Evolutionary conservation across 495 filamentous ascomycete genomes (phyloP).

Genomic region (Apiosordaria backusii): DNA sequence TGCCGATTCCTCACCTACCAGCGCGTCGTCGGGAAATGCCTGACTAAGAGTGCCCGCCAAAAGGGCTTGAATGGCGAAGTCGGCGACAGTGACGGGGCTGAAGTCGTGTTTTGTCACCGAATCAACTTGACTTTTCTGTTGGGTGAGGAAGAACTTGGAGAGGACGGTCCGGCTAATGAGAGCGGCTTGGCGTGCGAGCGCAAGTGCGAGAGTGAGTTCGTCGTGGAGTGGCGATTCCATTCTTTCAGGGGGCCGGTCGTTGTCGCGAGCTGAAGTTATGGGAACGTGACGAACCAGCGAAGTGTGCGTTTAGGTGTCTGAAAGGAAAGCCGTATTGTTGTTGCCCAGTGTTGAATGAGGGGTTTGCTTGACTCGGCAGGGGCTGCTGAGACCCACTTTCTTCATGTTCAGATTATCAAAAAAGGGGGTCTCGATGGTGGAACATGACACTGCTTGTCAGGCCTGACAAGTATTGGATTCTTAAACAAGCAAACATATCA

Average conservation of each 20-base stretch:
- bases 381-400: too few relatives aligned
- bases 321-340: too few relatives aligned
- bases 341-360: too few relatives aligned
- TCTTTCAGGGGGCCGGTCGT: neutral
- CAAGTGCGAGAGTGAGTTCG: neutral
- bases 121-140: neutral
- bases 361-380: too few relatives aligned
- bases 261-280: neutral
- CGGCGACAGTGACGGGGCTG: conserved; percentile 63
- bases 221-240: neutral
- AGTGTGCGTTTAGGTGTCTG: too few relatives aligned
- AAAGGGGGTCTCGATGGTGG: too few relatives aligned
- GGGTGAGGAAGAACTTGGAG: neutral
- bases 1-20: conserved; percentile 63
- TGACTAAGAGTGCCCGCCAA: conserved; percentile 53
- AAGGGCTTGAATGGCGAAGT: conserved; percentile 64
- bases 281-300: neutral
- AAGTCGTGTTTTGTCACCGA: conserved; percentile 52
- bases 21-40: conserved; percentile 53
- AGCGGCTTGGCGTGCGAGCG: neutral
- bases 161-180: neutral
- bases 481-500: too few relatives aligned
- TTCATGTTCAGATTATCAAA: too few relatives aligned
- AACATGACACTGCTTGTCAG: too few relatives aligned
- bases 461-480: too few relatives aligned